Evolutionary conservation across 495 filamentous ascomycete genomes (phyloP).

Genomic region (Ascodesmis nigricans): DNA sequence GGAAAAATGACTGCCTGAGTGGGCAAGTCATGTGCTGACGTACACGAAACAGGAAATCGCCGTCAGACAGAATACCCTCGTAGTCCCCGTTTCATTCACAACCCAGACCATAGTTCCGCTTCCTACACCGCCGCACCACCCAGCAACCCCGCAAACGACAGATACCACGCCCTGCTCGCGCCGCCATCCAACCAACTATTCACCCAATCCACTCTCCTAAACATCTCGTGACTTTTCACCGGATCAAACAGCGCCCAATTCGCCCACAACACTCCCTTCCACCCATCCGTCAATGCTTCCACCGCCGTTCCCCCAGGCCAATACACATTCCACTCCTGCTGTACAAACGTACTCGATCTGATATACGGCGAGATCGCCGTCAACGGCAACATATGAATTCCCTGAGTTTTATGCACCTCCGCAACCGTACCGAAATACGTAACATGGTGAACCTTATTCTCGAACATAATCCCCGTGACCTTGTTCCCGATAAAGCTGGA

Average conservation of each 20-base stretch:
- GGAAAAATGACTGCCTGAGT: no score
- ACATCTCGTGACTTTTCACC: constrained; percentile 44
- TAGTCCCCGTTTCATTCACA: no score
- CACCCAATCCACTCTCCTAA: constrained; percentile 40
- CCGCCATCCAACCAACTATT: constrained; percentile 59
- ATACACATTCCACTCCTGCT: constrained; percentile 61
- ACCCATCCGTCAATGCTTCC: constrained; percentile 36
- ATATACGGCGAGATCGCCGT: constrained; percentile 46
- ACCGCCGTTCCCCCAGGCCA: constrained; percentile 27
- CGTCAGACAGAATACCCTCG: no score
- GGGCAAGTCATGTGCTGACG: no score
- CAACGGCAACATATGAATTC: constrained; percentile 86
- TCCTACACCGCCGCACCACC: no score
- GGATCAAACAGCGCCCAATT: constrained; percentile 66
- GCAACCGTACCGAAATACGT: constrained; percentile 69
- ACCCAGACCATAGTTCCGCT: no score
- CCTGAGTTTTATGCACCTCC: constrained; percentile 6
- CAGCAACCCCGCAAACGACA: constrained; percentile 61
- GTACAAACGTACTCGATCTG: constrained; percentile 42
- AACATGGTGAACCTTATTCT: constrained; percentile 87
- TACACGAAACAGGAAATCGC: no score
- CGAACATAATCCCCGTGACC: constrained; percentile 77
- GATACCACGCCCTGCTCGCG: constrained; percentile 67
- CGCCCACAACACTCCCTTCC: constrained; percentile 63
- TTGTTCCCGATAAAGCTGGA: constrained; percentile 55